Conservation (phyloP, 129 eudicot species). For the Flaveria bidentis region DNA sequence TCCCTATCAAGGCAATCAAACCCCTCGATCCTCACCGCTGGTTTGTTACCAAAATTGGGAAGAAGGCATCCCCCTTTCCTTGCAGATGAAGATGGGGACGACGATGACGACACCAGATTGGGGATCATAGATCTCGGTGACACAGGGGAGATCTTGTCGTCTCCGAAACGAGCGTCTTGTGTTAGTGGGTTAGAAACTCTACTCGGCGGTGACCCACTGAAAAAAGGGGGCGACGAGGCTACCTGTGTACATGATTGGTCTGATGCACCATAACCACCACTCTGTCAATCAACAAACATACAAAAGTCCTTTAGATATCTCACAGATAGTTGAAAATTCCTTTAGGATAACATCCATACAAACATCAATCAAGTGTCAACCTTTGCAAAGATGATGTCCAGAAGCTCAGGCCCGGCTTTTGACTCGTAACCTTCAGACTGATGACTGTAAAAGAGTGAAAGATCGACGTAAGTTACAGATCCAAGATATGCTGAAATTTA, state of each 20-base stretch:
- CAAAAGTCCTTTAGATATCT: not conserved
- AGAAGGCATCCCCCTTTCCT: slow-evolving; percentile 66
- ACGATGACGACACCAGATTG: slow-evolving; percentile 37
- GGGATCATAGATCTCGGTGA: slow-evolving; percentile 61
- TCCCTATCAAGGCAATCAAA: slow-evolving; percentile 77
- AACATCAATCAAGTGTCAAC: slow-evolving; percentile 22
- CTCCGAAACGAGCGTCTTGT: slow-evolving; percentile 82
- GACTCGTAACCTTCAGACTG: slow-evolving; percentile 75
- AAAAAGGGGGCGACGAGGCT: slow-evolving; percentile 98
- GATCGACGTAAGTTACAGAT: not conserved
- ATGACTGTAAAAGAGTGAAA: slow-evolving; percentile 43
- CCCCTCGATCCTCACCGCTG: slow-evolving; percentile 93
- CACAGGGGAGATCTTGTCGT: slow-evolving; percentile 53
- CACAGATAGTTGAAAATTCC: no score
- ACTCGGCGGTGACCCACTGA: slow-evolving; percentile 99
- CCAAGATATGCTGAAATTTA: not conserved
- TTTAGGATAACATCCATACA: not conserved
- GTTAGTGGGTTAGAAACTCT: slow-evolving; percentile 97
- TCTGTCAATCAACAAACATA: not conserved
- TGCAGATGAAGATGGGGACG: slow-evolving; percentile 45
- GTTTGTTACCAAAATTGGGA: slow-evolving; percentile 73
- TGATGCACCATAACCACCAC: slow-evolving; percentile 51
- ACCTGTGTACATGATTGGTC: slow-evolving; percentile 57
- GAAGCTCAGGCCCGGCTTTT: slow-evolving; percentile 77
- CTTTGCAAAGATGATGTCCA: slow-evolving; percentile 88